Evolutionary conservation across 805 yeast species (phyloP), one percentile per base, ranked within the genome.

Genomic region (Suhomyces sp.): DNA sequence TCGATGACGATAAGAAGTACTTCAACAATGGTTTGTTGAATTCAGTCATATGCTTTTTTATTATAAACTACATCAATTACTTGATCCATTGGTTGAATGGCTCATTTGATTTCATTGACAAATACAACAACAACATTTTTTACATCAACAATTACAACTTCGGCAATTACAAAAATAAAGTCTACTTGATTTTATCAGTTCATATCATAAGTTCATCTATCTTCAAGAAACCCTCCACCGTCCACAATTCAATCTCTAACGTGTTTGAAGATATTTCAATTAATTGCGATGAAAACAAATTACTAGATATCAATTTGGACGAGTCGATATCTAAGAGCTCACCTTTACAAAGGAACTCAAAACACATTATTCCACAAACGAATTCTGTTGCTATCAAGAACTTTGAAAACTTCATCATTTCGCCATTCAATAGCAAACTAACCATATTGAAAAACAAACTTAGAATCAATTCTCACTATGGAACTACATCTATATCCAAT

Each of bases 381-480:
- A 38, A 27, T 23, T 35, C 40, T n/a, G 31, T 44, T 3, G 46
- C 46, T 9, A 29, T 35, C 24, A 36, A 44, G 20, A 44, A 44
- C 28, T 44, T 44, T 33, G 46, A 42, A 20, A 42, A 39, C 33
- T 42, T 44, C 20, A 38, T 44, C 30, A 38, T 38, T 14, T 38
- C 38, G 12, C 41, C 44, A 5, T 35, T 33, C 24, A 41, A 42
- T 16, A 39, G 36, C 31, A 34, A 38, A 20, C 31, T 36, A 19
- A 35, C 43, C 2, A 35, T 28, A 11, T 19, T 39, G 10, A 39
- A 35, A 18, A 35, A 35, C 16, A 35, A 32, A 26, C 31, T 39
- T 9, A 23, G 38, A 19, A 39, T 31, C 17, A 39, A 39, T 23
- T 18, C 24, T 11, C n/a, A 6, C 6, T 24, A 7, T 7, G 14